Evolutionary conservation across 352 stramenopile species (phyloP).

Genomic region (Globisporangium polare): DNA sequence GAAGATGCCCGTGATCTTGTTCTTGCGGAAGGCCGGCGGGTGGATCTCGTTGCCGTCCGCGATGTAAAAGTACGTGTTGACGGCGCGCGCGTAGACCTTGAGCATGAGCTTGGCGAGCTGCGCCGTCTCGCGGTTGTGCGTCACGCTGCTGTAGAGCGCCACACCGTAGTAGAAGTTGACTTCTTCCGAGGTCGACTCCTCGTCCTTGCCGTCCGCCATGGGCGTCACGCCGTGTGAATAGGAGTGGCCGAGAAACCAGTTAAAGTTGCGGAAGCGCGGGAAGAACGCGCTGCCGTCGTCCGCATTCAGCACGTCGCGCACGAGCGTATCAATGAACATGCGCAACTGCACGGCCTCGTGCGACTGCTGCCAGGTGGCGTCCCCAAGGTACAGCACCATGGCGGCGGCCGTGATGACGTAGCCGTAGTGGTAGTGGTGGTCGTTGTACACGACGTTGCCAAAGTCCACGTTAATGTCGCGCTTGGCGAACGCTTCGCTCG

Average conservation of each 20-base stretch:
- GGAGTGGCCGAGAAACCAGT: conserved; percentile 67
- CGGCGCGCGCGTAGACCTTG: conserved; percentile 49
- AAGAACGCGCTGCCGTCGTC: conserved; percentile 37
- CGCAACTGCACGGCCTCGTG: conserved; percentile 31
- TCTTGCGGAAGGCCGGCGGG: conserved; percentile 43
- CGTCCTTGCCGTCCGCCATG: conserved; percentile 69
- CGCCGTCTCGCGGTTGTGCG: conserved; percentile 34
- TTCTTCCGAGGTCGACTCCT: conserved; percentile 68
- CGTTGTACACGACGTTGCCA: conserved; percentile 68
- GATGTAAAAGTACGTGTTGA: conserved; percentile 70
- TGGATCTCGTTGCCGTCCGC: conserved; percentile 38
- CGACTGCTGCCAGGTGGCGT: conserved; percentile 34
- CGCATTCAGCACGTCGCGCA: conserved; percentile 47
- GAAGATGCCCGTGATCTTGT: conserved; percentile 71
- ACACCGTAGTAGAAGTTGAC: conserved; percentile 67
- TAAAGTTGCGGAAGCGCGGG: conserved; percentile 51
- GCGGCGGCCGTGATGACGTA: conserved; percentile 53
- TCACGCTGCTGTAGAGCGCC: conserved; percentile 44
- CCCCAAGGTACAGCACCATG: conserved; percentile 40
- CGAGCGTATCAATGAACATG: conserved; percentile 41
- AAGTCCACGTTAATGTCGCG: conserved; percentile 74
- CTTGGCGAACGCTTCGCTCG: conserved; percentile 45
- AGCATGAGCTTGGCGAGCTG: conserved; percentile 50
- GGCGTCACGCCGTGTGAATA: conserved; percentile 68
- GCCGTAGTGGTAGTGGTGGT: conserved; percentile 76